A percentile compares a stretch with the other conserved stretches of the same genome.
Evolutionary conservation across 768 basidiomycete species (phyloP).

Genomic region (Candolleomyces efflorescens): DNA sequence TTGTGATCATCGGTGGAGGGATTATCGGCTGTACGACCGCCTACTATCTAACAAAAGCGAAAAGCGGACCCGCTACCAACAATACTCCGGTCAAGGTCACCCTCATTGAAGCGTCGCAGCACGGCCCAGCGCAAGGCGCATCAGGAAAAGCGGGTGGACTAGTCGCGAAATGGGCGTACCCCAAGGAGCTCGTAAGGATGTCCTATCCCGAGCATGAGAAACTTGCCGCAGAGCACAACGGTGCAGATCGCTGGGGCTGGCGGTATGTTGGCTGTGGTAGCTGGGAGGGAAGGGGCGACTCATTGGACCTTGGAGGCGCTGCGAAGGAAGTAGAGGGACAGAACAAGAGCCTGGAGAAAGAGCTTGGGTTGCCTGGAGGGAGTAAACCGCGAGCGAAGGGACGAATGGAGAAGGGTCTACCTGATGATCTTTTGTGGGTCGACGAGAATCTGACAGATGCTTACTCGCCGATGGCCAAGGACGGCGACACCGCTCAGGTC

Average conservation of each 20-base stretch:
- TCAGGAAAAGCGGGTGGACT: constrained; percentile 85
- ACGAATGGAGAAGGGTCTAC: constrained; percentile 33
- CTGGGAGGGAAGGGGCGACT: constrained; percentile 65
- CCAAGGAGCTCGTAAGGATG: constrained; percentile 61
- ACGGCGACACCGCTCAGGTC: constrained; percentile 68
- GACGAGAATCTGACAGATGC: constrained; percentile 53
- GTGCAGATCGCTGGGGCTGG: constrained; percentile 79
- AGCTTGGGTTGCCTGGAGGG: constrained; percentile 38
- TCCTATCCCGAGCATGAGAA: constrained; percentile 73
- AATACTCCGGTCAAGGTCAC: constrained; percentile 35
- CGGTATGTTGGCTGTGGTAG: constrained; percentile 67
- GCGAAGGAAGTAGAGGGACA: constrained; percentile 21
- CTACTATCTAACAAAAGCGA: constrained; percentile 54
- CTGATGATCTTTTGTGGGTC: constrained; percentile 52
- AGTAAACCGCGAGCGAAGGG: constrained; percentile 13
- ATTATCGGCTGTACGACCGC: constrained; percentile 85
- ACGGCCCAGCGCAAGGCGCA: constrained; percentile 71
- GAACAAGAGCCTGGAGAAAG: constrained; percentile 52
- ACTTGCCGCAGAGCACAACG: constrained; percentile 66
- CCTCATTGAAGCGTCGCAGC: constrained; percentile 65
- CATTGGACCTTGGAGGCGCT: constrained; percentile 12
- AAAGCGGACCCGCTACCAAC: background rate
- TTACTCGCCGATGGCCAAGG: constrained; percentile 56
- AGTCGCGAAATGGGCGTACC: constrained; percentile 83
- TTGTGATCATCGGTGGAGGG: constrained; percentile 81